A percentile compares a stretch with the other conserved stretches of the same genome.
These are phyloP conservation scores for Persicaria tinctoria DNA, from an alignment of 148 eudicot species.

Conservation along the genomic window DNA sequence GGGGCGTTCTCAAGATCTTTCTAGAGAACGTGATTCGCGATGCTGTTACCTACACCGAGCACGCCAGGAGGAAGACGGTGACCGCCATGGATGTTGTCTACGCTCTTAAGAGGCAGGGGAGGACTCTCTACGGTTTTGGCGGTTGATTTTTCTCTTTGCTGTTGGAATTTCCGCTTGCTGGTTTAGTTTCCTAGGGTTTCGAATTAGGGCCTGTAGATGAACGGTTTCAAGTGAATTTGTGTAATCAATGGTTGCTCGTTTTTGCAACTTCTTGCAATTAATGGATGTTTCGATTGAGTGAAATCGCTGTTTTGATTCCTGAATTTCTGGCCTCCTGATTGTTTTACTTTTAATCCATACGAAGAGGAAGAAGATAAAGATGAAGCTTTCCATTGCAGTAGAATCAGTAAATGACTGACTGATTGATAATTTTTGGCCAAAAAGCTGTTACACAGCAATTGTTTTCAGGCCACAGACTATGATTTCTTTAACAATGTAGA, in stretches of 20 bases:
- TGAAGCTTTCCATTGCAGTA: background rate
- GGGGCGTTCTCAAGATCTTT: slow-evolving; percentile 43
- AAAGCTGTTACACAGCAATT: too few relatives aligned
- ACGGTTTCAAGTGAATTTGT: background rate
- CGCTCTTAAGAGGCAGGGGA: slow-evolving; percentile 44
- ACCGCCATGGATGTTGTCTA: slow-evolving; percentile 45
- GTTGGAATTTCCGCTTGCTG: too few relatives aligned
- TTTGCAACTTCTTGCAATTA: background rate
- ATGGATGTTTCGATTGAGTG: background rate
- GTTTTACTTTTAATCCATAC: background rate
- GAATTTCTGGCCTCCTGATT: background rate
- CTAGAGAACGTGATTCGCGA: slow-evolving; percentile 39
- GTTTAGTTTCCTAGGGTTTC: background rate
- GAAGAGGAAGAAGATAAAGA: background rate
- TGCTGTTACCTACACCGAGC: slow-evolving; percentile 40
- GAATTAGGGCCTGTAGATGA: background rate
- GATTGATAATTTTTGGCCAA: too few relatives aligned
- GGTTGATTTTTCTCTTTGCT: slow-evolving; percentile 17
- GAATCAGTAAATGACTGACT: too few relatives aligned
- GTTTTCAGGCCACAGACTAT: too few relatives aligned
- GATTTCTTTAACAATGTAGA: too few relatives aligned
- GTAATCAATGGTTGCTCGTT: background rate
- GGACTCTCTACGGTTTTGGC: slow-evolving; percentile 39
- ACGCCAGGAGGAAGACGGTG: slow-evolving; percentile 41
- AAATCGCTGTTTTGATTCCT: background rate